Percentiles rank a stretch among this genome's conserved stretches.
These are phyloP conservation scores for Tephrocybe sp. DNA, from an alignment of 768 basidiomycete species.

Conservation along the genomic window DNA sequence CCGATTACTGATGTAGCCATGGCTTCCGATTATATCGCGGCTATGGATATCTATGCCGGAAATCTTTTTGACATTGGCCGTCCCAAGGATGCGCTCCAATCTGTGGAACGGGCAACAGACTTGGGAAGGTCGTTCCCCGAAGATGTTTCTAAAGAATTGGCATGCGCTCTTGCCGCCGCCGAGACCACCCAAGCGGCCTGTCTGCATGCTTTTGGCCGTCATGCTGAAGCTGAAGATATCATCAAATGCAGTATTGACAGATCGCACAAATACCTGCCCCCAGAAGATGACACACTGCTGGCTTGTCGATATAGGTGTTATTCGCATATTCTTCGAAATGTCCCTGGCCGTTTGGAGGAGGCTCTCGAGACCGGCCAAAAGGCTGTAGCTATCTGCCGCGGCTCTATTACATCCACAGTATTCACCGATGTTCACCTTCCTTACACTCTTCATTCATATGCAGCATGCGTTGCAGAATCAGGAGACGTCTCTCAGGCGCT, in stretches of 20 bases:
- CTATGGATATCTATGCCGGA: background rate
- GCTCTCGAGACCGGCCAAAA: no score
- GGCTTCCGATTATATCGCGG: slow-evolving; percentile 2
- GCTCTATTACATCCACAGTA: no score
- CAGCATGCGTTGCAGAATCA: no score
- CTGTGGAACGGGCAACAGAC: slow-evolving; percentile 6
- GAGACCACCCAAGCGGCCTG: background rate
- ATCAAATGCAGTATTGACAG: slow-evolving; percentile 1
- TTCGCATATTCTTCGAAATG: background rate
- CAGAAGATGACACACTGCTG: slow-evolving; percentile 4
- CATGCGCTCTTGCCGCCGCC: background rate
- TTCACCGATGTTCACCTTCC: no score
- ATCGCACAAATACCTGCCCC: background rate
- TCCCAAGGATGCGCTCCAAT: background rate
- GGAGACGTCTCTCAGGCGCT: no score
- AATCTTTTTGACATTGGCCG: slow-evolving; percentile 8
- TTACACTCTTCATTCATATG: no score
- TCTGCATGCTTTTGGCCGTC: slow-evolving; percentile 1
- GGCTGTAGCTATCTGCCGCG: no score
- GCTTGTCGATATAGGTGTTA: slow-evolving; percentile 6
- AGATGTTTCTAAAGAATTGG: slow-evolving; percentile 1
- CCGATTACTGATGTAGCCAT: slow-evolving; percentile 1
- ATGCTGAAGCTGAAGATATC: slow-evolving; percentile 3
- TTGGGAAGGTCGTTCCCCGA: background rate
- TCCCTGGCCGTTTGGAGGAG: no score